These are phyloP conservation scores for Lactuca saligna DNA, from an alignment of 129 eudicot genomes.

Conservation along the genomic window DNA sequence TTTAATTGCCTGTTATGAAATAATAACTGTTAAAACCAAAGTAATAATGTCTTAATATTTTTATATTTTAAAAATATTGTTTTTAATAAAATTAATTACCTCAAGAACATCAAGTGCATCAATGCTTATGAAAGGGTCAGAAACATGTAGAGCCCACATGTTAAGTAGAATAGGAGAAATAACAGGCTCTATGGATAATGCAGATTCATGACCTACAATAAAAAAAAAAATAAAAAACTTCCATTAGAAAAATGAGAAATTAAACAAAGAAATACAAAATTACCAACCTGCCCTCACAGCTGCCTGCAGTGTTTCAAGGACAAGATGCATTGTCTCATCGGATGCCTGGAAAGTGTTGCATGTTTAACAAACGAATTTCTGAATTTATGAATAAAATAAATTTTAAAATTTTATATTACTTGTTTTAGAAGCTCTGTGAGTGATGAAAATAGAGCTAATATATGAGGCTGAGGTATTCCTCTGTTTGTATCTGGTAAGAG, in stretches of 20 bases:
- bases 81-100: conserved; percentile 43
- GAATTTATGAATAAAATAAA: conserved; percentile 23
- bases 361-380: conserved; percentile 3
- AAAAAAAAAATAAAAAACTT: conserved; percentile 3
- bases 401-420: conserved; percentile 35
- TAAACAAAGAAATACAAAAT: conserved; percentile 8
- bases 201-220: conserved; percentile 67
- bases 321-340: conserved; percentile 95
- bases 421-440: conserved; percentile 87
- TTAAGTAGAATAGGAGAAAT: conserved; percentile 85
- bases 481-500: conserved; percentile 70
- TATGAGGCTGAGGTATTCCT: conserved; percentile 68
- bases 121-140: conserved; percentile 93
- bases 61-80: background rate
- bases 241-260: background rate
- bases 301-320: conserved; percentile 90
- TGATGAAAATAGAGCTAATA: conserved; percentile 66
- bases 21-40: conserved; percentile 5
- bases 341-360: conserved; percentile 61
- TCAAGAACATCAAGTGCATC: conserved; percentile 96
- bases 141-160: conserved; percentile 92
- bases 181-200: conserved; percentile 72
- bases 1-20: conserved; percentile 69
- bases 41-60: background rate
- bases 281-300: conserved; percentile 73